Evolutionary conservation across 2,329 filamentous ascomycete genomes (phyloP).

Genomic region (Fusarium virguliforme): DNA sequence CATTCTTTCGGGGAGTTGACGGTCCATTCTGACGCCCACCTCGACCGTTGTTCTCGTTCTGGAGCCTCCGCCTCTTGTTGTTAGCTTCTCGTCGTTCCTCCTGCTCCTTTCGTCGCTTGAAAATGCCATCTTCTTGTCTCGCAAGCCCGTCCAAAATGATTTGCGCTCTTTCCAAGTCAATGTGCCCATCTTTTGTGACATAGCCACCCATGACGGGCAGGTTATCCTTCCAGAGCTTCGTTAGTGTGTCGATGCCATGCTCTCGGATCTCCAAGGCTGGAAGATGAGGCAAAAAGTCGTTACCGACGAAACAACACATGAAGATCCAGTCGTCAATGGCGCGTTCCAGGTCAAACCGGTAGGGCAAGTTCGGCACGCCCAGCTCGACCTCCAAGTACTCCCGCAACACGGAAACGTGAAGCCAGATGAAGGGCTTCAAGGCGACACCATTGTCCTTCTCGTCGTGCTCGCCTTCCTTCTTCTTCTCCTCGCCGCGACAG

Average conservation of each 20-base stretch:
- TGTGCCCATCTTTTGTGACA: slow-evolving; percentile 93
- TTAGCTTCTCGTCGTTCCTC: slow-evolving; percentile 88
- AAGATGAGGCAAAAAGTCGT: slow-evolving; percentile 97
- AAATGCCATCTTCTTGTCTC: slow-evolving; percentile 94
- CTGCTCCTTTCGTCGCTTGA: slow-evolving; percentile 86
- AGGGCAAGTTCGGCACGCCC: slow-evolving; percentile 84
- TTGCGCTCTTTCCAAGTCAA: slow-evolving; percentile 89
- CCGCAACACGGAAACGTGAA: slow-evolving; percentile 91
- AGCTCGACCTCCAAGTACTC: slow-evolving; percentile 96
- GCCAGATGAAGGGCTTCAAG: slow-evolving; percentile 97
- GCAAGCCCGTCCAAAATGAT: slow-evolving; percentile 90
- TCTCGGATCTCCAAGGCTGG: slow-evolving; percentile 98
- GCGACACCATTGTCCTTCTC: slow-evolving; percentile 81
- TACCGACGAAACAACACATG: slow-evolving; percentile 99
- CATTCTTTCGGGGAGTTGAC: slow-evolving; percentile 48
- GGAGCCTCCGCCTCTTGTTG: slow-evolving; percentile 82
- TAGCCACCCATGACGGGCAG: slow-evolving; percentile 94
- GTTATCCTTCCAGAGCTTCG: slow-evolving; percentile 97
- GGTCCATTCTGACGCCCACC: slow-evolving; percentile 42
- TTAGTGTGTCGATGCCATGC: slow-evolving; percentile 95
- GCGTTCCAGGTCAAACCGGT: slow-evolving; percentile 93
- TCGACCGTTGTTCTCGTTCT: slow-evolving; percentile 67
- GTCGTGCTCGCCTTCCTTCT: slow-evolving; percentile 84
- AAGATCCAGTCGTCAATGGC: slow-evolving; percentile 99
- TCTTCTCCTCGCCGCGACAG: slow-evolving; percentile 84